Base-by-base conservation (phyloP, 208 protist species). In the Acanthamoeba sp. region DNA sequence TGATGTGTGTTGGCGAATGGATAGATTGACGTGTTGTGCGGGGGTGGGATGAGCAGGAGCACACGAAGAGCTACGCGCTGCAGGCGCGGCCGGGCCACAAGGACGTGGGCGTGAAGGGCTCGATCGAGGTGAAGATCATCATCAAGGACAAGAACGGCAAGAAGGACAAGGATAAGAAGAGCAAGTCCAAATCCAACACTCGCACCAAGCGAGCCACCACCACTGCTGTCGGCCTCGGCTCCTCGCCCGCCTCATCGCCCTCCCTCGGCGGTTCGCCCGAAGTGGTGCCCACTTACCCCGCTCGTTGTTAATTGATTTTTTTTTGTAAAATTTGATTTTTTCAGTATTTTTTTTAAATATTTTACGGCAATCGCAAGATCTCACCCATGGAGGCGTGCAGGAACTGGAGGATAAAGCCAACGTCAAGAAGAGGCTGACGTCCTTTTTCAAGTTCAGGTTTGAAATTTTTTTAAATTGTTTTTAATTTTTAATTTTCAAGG, bases 381-480 rank as follows among this genome's bases (percentile, higher is more conserved):
- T n/a, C n/a, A n/a, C n/a, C n/a, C n/a, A n/a, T n/a, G n/a, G n/a
- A n/a, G n/a, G 76, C 27, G 20, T 18, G 12, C 76, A 85, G 76
- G 76, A 85, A 32, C 6, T 85, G 22, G 76, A 85, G 76, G 85
- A 91, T 38, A 62, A 69, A 22, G 85, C 85, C n/a, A 66, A 76
- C 85, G 85, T 91, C 24, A 91, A 91, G 85, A 91, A 73, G 85
- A 66, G 34, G 55, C 36, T 91, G 34, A 91, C 85, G 6, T 91
- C 85, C 9, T 91, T 91, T 52, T 91, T 91, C 40, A 91, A 91
- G 40, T 91, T 91, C 59, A 62, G 82, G 82, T 90, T 27, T 29
- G n/a, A 36, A 12, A 36, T 20, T 29, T 87, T 29, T 1, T 27
- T 9, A 6, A 4, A 36, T 36, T 20, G 5, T 73, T 29, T 73